Conservation (phyloP, 331 rosid genomes). For the Arachis monticola region DNA sequence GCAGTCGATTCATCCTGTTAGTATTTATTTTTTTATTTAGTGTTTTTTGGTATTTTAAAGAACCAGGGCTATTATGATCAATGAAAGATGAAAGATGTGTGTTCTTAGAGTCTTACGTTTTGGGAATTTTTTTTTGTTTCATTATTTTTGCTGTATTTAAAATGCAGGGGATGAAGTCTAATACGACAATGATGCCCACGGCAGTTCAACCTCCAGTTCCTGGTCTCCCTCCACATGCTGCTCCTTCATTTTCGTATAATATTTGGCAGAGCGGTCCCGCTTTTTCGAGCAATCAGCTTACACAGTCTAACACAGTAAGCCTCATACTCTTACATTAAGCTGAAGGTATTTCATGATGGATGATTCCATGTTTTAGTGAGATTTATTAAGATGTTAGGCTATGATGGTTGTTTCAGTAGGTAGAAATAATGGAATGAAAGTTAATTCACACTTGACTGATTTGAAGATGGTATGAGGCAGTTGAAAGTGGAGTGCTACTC, state of each 20-base stretch:
- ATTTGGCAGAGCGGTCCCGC: slow-evolving; percentile 39
- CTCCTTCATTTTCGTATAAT: slow-evolving; percentile 58
- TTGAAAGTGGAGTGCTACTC: slow-evolving; percentile 19
- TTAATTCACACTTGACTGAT: background rate
- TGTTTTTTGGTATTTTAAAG: slow-evolving; percentile 7
- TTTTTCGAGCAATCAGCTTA: slow-evolving; percentile 50
- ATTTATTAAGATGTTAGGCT: background rate
- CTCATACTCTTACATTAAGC: background rate
- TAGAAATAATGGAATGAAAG: background rate
- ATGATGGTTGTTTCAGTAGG: slow-evolving; percentile 20
- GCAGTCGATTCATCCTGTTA: slow-evolving; percentile 48
- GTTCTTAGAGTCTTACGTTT: background rate
- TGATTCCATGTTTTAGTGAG: slow-evolving; percentile 12
- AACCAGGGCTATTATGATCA: too few species aligned
- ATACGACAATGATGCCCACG: slow-evolving; percentile 44
- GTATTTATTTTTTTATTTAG: slow-evolving; percentile 29
- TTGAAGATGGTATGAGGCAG: background rate
- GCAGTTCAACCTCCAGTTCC: slow-evolving; percentile 56
- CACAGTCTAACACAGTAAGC: slow-evolving; percentile 50
- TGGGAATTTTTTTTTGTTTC: background rate
- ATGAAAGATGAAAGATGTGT: background rate
- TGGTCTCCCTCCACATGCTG: slow-evolving; percentile 44
- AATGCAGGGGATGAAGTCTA: slow-evolving; percentile 44
- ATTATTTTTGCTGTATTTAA: slow-evolving; percentile 6
- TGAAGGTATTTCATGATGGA: slow-evolving; percentile 12